Evolutionary conservation across 1,284 basidiomycete genomes (phyloP), one percentile per base, ranked within the genome.

Genomic region (Papiliotrema nemorosa): DNA sequence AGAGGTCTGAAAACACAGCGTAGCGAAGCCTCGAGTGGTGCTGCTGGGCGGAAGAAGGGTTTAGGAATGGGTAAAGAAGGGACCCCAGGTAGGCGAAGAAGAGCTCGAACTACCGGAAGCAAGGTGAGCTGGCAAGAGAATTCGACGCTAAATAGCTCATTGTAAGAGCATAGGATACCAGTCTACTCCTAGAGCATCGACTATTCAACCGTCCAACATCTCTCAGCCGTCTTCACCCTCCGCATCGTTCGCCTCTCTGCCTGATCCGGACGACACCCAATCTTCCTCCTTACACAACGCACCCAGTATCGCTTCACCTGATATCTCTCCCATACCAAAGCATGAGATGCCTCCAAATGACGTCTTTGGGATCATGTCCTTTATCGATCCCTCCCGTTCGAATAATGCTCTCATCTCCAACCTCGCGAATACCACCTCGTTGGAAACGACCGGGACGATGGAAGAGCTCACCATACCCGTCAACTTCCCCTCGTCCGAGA

Each of bases 11-110:
- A 42, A 38, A 38, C n/a, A n/a, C n/a, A 10, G 2, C 31, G 39
- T 14, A 27, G 13, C 10, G n/a, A 13, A 9, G 13, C n/a, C 4
- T 24, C 13, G 12, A 33, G 25, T 35, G 39, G 25, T 3, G 10
- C 25, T 3, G 21, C 18, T 2, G 20, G 31, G 13, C 31, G 18
- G 26, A 45, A 46, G 46, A 41, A 27, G n/a, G 49, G 55, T 0
- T 34, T 55, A 16, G 61, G 61, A 0, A 61, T 61, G 59, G 59
- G 57, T 3, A 61, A 59, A 59, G 26, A 54, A 24, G 52, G 54
- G 16, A 63, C 61, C 2, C 61, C 61, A 0, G 59, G 51, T 2
- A 46, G 47, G 24, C 42, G 31, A 45, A 48, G 48, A 26, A 45
- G 34, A 34, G 22, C 39, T 14, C 21, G 34, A 48, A n/a, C n/a